Conservation (phyloP, 2,329 filamentous ascomycete genomes). For the Aspergillus alliaceus region DNA sequence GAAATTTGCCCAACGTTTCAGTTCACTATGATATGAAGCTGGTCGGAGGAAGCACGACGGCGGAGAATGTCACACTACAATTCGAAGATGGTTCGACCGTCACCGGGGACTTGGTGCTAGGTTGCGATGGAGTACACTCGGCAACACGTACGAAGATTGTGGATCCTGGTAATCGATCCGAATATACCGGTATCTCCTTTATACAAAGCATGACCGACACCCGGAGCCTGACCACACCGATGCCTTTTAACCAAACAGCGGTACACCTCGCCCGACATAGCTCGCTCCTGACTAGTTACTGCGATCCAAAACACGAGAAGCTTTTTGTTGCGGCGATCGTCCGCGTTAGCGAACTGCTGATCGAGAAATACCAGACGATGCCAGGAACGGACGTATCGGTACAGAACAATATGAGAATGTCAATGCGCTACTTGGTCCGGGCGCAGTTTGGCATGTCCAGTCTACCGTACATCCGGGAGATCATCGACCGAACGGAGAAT, state of each 20-base stretch:
- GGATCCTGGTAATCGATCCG: slow-evolving; percentile 33
- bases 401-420: slow-evolving; percentile 29
- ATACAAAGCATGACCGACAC: slow-evolving; percentile 34
- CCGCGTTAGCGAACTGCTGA: slow-evolving; percentile 30
- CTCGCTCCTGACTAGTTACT: slow-evolving; percentile 38
- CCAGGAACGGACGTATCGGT: slow-evolving; percentile 25
- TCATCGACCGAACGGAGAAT: slow-evolving; percentile 30
- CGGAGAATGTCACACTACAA: slow-evolving; percentile 22
- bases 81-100: slow-evolving; percentile 34
- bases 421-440: slow-evolving; percentile 33
- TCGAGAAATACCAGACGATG: slow-evolving; percentile 22
- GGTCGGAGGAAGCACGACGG: slow-evolving; percentile 6
- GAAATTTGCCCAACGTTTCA: slow-evolving; percentile 13
- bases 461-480: slow-evolving; percentile 32
- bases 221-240: slow-evolving; percentile 15
- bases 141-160: slow-evolving; percentile 34
- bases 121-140: slow-evolving; percentile 43
- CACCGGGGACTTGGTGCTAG: slow-evolving; percentile 36
- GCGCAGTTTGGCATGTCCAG: slow-evolving; percentile 31
- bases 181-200: slow-evolving; percentile 42
- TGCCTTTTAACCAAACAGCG: slow-evolving; percentile 27
- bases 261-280: slow-evolving; percentile 36
- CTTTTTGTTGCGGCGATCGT: slow-evolving; percentile 40
- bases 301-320: slow-evolving; percentile 28
- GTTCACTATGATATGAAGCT: slow-evolving; percentile 12